These are phyloP conservation scores for Elsinoe perseae DNA, from an alignment of 2,329 filamentous ascomycete genomes.

Conservation along the genomic window DNA sequence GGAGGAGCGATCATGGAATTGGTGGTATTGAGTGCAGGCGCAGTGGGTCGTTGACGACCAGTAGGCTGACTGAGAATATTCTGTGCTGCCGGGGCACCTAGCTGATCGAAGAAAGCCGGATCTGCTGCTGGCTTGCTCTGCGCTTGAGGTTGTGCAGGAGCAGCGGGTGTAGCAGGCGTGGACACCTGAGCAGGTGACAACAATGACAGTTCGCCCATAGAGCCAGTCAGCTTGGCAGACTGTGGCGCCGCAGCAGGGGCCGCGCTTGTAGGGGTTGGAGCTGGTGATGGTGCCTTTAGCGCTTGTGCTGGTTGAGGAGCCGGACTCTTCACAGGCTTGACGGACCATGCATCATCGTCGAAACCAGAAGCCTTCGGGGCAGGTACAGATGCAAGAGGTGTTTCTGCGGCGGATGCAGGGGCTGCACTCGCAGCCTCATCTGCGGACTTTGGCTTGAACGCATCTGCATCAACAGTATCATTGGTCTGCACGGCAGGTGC, in stretches of 20 bases:
- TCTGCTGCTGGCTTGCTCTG: constrained; percentile 28
- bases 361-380: constrained; percentile 57
- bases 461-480: constrained; percentile 80
- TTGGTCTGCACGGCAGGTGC: constrained; percentile 78
- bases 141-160: constrained; percentile 31
- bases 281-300: constrained; percentile 31
- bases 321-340: constrained; percentile 67
- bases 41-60: constrained; percentile 16
- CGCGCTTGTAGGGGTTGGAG: constrained; percentile 28
- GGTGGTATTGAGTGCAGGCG: constrained; percentile 23
- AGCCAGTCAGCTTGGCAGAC: constrained; percentile 54
- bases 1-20: constrained; percentile 66
- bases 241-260: constrained; percentile 28
- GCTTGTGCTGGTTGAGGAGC: constrained; percentile 25
- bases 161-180: constrained; percentile 29
- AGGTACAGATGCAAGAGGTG: constrained; percentile 41
- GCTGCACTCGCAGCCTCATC: constrained; percentile 36
- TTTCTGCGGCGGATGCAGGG: constrained; percentile 40
- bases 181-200: constrained; percentile 43
- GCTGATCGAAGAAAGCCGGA: constrained; percentile 45
- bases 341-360: constrained; percentile 95
- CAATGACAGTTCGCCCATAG: constrained; percentile 62
- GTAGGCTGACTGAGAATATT: constrained; percentile 30
- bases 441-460: constrained; percentile 58
- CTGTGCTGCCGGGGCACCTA: constrained; percentile 33